Percentiles rank a stretch among this genome's conserved stretches.
Conservation (phyloP, 129 eudicot species). For the Daucus carota region DNA sequence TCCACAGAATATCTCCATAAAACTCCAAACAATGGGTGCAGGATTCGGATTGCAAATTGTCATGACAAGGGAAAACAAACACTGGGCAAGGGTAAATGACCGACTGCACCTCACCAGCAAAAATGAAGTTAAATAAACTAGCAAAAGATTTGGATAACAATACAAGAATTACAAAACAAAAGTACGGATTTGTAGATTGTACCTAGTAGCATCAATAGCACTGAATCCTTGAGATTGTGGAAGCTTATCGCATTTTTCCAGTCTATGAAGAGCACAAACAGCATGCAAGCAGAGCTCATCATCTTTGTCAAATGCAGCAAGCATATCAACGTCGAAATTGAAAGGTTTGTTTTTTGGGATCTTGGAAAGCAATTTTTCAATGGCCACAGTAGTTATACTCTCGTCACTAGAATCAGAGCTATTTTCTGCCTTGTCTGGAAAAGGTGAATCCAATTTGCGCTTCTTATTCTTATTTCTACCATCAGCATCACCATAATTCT, state of each 20-base stretch:
- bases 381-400: neutral
- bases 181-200: neutral
- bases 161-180: neutral
- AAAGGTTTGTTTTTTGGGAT: neutral
- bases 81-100: neutral
- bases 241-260: neutral
- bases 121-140: neutral
- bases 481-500: neutral
- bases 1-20: neutral
- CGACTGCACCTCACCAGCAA: neutral
- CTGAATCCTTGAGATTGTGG: neutral
- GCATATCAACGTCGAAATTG: neutral
- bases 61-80: neutral
- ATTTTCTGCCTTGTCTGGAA: neutral
- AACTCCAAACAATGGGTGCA: neutral
- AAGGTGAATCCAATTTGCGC: neutral
- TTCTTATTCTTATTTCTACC: neutral
- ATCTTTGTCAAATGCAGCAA: neutral
- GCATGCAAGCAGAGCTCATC: neutral
- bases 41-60: neutral
- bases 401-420: neutral
- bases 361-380: neutral
- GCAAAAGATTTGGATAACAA: neutral
- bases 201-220: neutral
- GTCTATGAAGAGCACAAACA: slow-evolving; percentile 1